A percentile compares a stretch with the other conserved stretches of the same genome.
These are phyloP conservation scores for Naematelia aurantialba DNA, from an alignment of 768 basidiomycete species.

Conservation along the genomic window DNA sequence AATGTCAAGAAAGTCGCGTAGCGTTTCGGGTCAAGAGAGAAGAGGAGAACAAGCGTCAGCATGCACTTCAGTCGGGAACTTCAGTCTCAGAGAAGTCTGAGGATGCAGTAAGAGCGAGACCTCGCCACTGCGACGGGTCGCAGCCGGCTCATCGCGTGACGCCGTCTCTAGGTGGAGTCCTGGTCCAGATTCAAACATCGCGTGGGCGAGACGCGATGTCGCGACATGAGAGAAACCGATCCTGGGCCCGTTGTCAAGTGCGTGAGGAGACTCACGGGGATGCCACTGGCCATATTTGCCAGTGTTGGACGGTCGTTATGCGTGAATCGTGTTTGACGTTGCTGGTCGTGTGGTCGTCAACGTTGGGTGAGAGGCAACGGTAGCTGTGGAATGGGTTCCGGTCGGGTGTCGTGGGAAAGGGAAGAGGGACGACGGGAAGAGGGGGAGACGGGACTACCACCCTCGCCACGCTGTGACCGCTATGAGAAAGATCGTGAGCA, in stretches of 20 bases:
- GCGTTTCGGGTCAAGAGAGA: not conserved
- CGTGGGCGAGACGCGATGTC: conserved; percentile 1
- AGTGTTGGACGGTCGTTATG: not conserved
- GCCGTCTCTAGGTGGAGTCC: not conserved
- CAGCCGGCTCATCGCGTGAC: not conserved
- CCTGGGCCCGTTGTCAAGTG: not conserved
- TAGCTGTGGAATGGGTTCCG: no score
- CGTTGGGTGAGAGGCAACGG: no score
- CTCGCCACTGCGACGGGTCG: not conserved
- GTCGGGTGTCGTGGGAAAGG: no score
- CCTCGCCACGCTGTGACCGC: no score
- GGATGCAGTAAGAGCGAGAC: not conserved
- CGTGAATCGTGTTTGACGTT: not conserved
- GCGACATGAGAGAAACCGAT: not conserved
- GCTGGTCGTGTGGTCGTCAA: not conserved
- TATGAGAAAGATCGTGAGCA: no score
- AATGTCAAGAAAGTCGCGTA: no score
- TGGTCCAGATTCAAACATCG: not conserved
- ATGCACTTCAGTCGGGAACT: not conserved
- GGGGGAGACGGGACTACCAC: no score
- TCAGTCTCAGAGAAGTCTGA: not conserved
- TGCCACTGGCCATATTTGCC: conserved; percentile 28
- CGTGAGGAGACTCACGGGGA: conserved; percentile 22
- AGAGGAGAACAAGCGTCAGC: not conserved
- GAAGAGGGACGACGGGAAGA: no score